These are phyloP conservation scores for Colletotrichum phormii DNA, from an alignment of 2,329 filamentous ascomycete genomes.

Conservation along the genomic window DNA sequence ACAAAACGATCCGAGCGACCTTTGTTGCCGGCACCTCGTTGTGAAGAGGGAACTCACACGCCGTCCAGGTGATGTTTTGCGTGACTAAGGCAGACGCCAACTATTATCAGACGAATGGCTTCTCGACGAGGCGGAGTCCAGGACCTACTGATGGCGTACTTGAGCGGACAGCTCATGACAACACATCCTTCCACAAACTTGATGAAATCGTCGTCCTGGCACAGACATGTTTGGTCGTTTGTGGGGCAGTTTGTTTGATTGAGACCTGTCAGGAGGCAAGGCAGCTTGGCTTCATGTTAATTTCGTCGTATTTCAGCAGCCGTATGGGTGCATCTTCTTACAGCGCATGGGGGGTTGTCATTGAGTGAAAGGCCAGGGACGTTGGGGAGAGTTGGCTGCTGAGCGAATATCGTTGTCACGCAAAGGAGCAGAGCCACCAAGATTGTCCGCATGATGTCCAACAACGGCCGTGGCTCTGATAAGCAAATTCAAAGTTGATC, in stretches of 20 bases:
- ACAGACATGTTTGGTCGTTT: constrained; percentile 20
- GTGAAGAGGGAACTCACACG: constrained; percentile 8
- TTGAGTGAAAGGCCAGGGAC: constrained; percentile 1
- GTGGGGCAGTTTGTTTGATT: constrained; percentile 9
- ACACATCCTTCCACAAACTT: constrained; percentile 1
- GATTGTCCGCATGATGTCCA: not conserved
- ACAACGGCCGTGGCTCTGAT: not conserved
- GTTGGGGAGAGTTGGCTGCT: not conserved
- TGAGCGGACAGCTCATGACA: constrained; percentile 12
- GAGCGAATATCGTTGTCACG: constrained; percentile 2
- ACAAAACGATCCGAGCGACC: not conserved
- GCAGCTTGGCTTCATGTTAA: constrained; percentile 13
- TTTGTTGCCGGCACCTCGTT: not conserved
- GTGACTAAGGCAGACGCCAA: not conserved
- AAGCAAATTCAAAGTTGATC: not conserved
- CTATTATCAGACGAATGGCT: not conserved
- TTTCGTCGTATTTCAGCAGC: not conserved
- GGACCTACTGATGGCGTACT: constrained; percentile 3
- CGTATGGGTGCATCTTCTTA: not conserved
- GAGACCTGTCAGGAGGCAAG: constrained; percentile 6
- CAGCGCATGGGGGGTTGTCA: constrained; percentile 21
- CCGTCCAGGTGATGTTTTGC: constrained; percentile 24
- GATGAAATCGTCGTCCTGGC: constrained; percentile 8
- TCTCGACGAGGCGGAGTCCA: accelerated
- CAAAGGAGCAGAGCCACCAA: not conserved